phyloP scores from a whole-genome alignment of 2,329 filamentous ascomycete species.

The Mycosphaerelloides madeirae region DNA sequence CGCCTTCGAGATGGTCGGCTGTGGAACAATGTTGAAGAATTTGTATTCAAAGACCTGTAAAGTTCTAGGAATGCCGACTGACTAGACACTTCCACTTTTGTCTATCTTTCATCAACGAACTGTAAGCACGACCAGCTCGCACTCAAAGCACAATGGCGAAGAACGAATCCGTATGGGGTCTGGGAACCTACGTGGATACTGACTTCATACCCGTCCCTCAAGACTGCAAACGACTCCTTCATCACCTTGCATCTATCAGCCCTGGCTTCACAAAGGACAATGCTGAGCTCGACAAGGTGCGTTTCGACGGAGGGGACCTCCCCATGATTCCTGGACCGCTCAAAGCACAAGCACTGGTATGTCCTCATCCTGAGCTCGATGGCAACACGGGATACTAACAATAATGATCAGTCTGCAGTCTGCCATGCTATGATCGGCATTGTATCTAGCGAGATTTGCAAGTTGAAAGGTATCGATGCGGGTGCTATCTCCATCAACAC shows the following conservation, averaged over 20 bases:
- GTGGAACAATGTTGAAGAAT: no score
- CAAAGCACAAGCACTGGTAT: slow-evolving; percentile 30
- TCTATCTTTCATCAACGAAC: no score
- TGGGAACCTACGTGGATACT: slow-evolving; percentile 37
- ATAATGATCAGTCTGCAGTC: slow-evolving; percentile 27
- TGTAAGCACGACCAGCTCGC: no score
- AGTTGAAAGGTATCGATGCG: slow-evolving; percentile 20
- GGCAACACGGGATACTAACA: no score
- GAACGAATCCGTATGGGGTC: slow-evolving; percentile 27
- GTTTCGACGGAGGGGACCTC: slow-evolving; percentile 36
- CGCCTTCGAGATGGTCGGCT: no score
- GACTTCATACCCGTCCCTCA: slow-evolving; percentile 33
- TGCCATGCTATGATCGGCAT: slow-evolving; percentile 42
- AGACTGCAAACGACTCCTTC: slow-evolving; percentile 36
- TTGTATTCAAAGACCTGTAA: no score
- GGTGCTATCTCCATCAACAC: slow-evolving; percentile 40
- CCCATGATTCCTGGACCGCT: slow-evolving; percentile 41
- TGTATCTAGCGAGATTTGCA: slow-evolving; percentile 37
- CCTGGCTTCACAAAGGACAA: slow-evolving; percentile 38
- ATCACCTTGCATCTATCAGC: slow-evolving; percentile 33
- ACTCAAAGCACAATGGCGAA: no score
- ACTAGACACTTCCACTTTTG: no score
- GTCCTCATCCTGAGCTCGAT: slow-evolving; percentile 20
- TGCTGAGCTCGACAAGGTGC: slow-evolving; percentile 28
- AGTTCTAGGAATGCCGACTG: no score